A percentile compares a stretch with the other conserved stretches of the same genome.
Conservation (phyloP, 306 rosid species). For the Cyamopsis tetragonoloba region DNA sequence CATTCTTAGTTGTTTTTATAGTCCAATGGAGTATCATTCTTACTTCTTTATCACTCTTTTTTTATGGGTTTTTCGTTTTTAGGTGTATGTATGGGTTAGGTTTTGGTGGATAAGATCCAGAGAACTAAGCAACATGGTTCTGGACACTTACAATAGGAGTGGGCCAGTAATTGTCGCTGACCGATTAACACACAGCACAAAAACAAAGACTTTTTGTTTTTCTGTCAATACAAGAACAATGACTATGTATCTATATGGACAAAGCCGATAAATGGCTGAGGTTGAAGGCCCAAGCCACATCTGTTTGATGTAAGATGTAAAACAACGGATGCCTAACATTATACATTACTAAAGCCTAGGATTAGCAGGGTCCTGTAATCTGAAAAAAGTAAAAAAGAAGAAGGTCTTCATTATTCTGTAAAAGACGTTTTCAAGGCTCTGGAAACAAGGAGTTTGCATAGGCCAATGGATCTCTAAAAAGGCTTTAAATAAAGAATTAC, state of each 20-base stretch:
- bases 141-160: not conserved
- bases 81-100: no score
- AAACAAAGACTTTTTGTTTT: not conserved
- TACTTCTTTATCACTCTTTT: not conserved
- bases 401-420: not conserved
- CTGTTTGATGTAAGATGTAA: not conserved
- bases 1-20: no score
- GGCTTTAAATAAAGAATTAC: no score
- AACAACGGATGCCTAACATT: not conserved
- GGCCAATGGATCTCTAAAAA: no score
- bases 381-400: no score
- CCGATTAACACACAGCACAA: not conserved
- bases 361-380: not conserved
- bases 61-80: no score
- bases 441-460: not conserved
- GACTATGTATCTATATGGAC: not conserved
- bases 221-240: no score
- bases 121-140: not conserved
- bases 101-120: not conserved
- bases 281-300: not conserved
- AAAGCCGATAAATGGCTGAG: not conserved
- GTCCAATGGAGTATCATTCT: not conserved
- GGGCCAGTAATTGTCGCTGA: not conserved
- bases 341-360: not conserved
- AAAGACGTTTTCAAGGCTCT: not conserved